phyloP scores from a whole-genome alignment of 768 basidiomycete species.

The Cyclocybe cylindracea region DNA sequence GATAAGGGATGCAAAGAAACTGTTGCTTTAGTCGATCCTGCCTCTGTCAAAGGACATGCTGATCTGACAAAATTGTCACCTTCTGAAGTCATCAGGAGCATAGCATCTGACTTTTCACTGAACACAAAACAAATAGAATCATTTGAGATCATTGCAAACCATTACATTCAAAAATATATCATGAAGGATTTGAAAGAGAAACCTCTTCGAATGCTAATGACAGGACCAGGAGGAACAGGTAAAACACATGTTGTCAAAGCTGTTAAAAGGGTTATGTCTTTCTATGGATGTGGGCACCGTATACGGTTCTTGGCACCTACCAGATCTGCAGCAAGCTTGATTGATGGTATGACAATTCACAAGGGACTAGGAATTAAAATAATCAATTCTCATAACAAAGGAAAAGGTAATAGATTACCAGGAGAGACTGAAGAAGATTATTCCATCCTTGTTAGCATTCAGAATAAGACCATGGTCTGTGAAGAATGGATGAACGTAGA shows the following conservation, averaged over 20 bases:
- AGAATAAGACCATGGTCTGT: slow-evolving; percentile 11
- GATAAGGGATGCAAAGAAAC: too few species aligned
- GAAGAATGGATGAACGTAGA: slow-evolving; percentile 26
- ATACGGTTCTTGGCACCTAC: slow-evolving; percentile 29
- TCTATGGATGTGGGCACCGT: slow-evolving; percentile 17
- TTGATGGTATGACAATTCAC: slow-evolving; percentile 28
- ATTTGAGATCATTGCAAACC: background rate
- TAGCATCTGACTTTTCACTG: background rate
- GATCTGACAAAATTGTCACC: background rate
- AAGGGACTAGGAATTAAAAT: slow-evolving; percentile 23
- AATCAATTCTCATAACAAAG: slow-evolving; percentile 8
- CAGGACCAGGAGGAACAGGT: slow-evolving; percentile 32
- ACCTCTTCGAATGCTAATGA: slow-evolving; percentile 4
- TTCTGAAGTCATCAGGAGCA: too few species aligned
- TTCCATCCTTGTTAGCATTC: slow-evolving; percentile 13
- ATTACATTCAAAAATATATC: background rate
- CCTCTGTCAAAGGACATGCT: background rate
- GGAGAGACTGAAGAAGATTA: slow-evolving; percentile 8
- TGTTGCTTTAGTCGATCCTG: too few species aligned
- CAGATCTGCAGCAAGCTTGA: slow-evolving; percentile 27
- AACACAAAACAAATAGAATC: background rate
- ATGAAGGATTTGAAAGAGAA: background rate
- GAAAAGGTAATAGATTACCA: slow-evolving; percentile 12
- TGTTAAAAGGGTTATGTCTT: slow-evolving; percentile 20
- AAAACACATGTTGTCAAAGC: slow-evolving; percentile 31